phyloP scores from a whole-genome alignment of 1,284 basidiomycete genomes.

The Ustilago cynodontis region DNA sequence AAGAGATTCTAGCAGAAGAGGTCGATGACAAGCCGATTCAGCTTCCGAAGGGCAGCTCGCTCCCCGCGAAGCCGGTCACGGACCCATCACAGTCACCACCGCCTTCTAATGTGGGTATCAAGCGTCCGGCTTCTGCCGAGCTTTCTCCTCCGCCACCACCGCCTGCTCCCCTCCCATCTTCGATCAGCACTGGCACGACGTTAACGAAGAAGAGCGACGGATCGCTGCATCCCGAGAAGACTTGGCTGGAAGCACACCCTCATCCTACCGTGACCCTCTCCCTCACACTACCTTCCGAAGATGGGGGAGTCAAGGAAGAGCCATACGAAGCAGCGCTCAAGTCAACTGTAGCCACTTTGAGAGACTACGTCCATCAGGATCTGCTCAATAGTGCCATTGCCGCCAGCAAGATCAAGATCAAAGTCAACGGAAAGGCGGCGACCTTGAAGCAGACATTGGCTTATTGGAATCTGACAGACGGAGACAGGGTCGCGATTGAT shows the following conservation, averaged over 20 bases:
- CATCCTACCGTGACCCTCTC: slow-evolving; percentile 50
- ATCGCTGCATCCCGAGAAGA: slow-evolving; percentile 51
- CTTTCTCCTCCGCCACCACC: slow-evolving; percentile 36
- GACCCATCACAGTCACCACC: slow-evolving; percentile 3
- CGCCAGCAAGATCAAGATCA: slow-evolving; percentile 64
- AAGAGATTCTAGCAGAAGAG: slow-evolving; percentile 6
- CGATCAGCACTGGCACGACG: background rate
- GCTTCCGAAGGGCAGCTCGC: slow-evolving; percentile 23
- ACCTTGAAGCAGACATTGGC: slow-evolving; percentile 67
- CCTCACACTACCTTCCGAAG: slow-evolving; percentile 48
- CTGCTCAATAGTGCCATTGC: slow-evolving; percentile 55
- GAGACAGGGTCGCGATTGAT: slow-evolving; percentile 54
- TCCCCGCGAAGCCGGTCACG: slow-evolving; percentile 30
- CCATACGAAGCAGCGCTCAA: slow-evolving; percentile 57
- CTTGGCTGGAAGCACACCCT: slow-evolving; percentile 60
- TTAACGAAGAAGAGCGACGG: slow-evolving; percentile 45
- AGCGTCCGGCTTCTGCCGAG: slow-evolving; percentile 36
- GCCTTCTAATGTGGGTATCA: slow-evolving; percentile 15
- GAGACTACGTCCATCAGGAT: slow-evolving; percentile 62
- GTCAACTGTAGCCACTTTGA: slow-evolving; percentile 56
- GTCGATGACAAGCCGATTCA: slow-evolving; percentile 28
- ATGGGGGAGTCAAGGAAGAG: slow-evolving; percentile 23
- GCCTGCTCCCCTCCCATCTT: slow-evolving; percentile 22
- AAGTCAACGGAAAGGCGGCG: slow-evolving; percentile 54
- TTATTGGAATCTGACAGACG: slow-evolving; percentile 64